Evolutionary conservation across 345 rosid species (phyloP).

Genomic region (Gossypium anomalum): DNA sequence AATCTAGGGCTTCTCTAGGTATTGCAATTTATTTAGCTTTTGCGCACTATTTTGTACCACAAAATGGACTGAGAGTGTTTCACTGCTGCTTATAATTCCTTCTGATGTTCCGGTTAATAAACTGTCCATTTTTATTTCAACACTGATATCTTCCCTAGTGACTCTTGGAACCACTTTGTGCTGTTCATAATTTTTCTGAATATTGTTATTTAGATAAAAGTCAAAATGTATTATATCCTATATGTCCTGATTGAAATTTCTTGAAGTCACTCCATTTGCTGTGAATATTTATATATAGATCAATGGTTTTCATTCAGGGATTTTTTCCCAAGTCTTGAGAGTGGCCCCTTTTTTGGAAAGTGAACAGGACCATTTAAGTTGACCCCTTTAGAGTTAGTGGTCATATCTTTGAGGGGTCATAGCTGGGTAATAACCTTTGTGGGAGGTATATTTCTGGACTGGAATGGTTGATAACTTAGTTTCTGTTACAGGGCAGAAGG

Average conservation of each 20-base stretch:
- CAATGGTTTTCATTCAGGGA: not conserved
- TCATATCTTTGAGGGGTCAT: not conserved
- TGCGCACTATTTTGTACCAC: not conserved
- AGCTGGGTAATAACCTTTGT: not conserved
- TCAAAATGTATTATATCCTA: not conserved
- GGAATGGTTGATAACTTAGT: slow-evolving; percentile 2
- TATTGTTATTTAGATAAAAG: not conserved
- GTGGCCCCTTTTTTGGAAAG: not conserved
- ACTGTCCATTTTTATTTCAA: not conserved
- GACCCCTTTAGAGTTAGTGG: not conserved
- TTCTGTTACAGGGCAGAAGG: slow-evolving; percentile 80
- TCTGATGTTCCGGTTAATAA: not conserved
- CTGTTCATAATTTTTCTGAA: not conserved
- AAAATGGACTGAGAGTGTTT: not conserved
- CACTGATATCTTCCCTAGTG: not conserved
- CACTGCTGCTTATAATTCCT: not conserved
- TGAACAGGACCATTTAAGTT: not conserved
- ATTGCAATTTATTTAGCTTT: not conserved
- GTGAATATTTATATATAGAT: not conserved
- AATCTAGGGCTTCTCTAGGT: not conserved
- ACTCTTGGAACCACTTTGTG: not conserved
- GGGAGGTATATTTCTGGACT: not conserved
- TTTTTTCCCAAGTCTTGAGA: not conserved
- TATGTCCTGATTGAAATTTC: slow-evolving; percentile 2
- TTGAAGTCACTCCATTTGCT: not conserved